Evolutionary conservation across 2,329 filamentous ascomycete genomes (phyloP).

Genomic region (Didymellaceae sp.): DNA sequence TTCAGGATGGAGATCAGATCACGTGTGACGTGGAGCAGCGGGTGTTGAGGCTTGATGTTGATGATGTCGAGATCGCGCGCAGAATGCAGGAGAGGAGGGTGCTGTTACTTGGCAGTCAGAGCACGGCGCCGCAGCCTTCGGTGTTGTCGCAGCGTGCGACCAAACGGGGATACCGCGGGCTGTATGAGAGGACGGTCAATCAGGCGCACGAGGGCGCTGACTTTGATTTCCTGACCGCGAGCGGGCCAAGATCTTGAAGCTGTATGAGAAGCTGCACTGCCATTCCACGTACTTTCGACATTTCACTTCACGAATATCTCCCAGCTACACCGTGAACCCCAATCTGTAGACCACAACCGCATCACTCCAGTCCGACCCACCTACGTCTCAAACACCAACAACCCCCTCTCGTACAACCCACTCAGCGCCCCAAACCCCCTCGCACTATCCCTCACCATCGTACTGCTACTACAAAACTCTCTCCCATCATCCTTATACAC

Average conservation of each 20-base stretch:
- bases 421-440: constrained; percentile 46
- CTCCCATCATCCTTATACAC: constrained; percentile 43
- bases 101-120: constrained; percentile 29
- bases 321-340: background rate
- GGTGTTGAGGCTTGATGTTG: constrained; percentile 51
- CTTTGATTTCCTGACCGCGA: constrained; percentile 64
- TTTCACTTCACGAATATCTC: background rate
- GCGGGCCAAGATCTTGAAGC: constrained; percentile 14
- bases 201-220: constrained; percentile 65
- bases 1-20: constrained; percentile 58
- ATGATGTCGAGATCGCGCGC: constrained; percentile 50
- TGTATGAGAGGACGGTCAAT: constrained; percentile 66
- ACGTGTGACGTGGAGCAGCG: constrained; percentile 54
- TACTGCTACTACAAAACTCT: constrained; percentile 47
- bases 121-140: constrained; percentile 6
- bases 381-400: constrained; percentile 44
- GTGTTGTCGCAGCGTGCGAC: constrained; percentile 11
- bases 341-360: too few relatives aligned
- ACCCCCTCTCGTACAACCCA: constrained; percentile 52
- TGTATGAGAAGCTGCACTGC: background rate
- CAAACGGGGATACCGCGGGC: constrained; percentile 62
- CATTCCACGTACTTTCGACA: too few relatives aligned
- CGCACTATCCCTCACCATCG: constrained; percentile 47
- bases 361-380: background rate
- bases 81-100: constrained; percentile 45